Conservation (phyloP, 177 flowering plant genomes). For the Tripterygium wilfordii region DNA sequence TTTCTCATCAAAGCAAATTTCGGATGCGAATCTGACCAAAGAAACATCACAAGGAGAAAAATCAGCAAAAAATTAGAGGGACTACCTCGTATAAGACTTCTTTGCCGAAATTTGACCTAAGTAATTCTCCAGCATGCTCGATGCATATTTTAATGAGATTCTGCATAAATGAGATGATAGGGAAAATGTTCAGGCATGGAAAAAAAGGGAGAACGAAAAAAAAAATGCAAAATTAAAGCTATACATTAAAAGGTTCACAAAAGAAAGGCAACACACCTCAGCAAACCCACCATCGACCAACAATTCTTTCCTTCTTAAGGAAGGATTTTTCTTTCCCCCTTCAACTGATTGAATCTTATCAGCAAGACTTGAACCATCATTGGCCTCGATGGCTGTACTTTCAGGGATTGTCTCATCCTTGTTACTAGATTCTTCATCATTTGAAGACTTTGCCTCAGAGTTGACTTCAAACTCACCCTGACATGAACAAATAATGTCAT, state of each 20-base stretch:
- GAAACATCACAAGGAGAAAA: background rate
- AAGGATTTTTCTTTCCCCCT: constrained; percentile 91
- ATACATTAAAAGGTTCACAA: background rate
- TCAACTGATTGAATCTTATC: constrained; percentile 25
- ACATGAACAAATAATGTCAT: too few species aligned
- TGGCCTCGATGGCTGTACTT: constrained; percentile 15
- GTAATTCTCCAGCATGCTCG: constrained; percentile 60
- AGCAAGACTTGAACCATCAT: constrained; percentile 11
- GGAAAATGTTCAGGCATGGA: background rate
- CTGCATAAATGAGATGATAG: constrained; percentile 50
- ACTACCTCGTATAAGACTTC: constrained; percentile 86
- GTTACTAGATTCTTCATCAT: constrained; percentile 18
- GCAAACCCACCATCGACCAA: constrained; percentile 83
- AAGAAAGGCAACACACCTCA: constrained; percentile 51
- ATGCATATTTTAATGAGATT: constrained; percentile 57
- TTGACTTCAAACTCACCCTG: constrained; percentile 24
- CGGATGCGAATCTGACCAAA: too few species aligned
- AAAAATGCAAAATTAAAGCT: background rate
- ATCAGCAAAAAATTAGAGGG: background rate
- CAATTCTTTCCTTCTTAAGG: constrained; percentile 67
- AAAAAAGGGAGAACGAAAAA: background rate
- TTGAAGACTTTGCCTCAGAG: constrained; percentile 16
- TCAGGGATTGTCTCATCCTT: constrained; percentile 13
- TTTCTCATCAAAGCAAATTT: too few species aligned
- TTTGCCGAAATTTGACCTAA: constrained; percentile 75